Evolutionary conservation across 2,329 filamentous ascomycete species (phyloP).

Genomic region (Didymella keratinophila): DNA sequence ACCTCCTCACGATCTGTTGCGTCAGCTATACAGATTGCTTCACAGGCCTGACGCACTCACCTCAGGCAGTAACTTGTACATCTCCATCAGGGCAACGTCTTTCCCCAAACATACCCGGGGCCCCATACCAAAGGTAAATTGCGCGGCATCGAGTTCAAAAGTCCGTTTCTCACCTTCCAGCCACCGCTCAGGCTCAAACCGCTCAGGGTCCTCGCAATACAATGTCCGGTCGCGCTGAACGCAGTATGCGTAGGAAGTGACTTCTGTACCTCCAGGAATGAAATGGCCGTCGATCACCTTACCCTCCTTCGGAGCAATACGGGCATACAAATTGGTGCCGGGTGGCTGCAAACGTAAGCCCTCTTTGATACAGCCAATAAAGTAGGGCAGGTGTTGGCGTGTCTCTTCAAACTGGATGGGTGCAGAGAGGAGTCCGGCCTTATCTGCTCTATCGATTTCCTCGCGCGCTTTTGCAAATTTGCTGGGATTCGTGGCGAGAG

Average conservation of each 20-base stretch:
- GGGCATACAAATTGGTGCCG: conserved; percentile 61
- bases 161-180: conserved; percentile 36
- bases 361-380: conserved; percentile 61
- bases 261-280: conserved; percentile 54
- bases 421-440: conserved; percentile 28
- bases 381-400: conserved; percentile 54
- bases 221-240: conserved; percentile 29
- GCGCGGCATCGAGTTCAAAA: conserved; percentile 38
- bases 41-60: conserved; percentile 24
- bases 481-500: conserved; percentile 29
- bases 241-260: conserved; percentile 57
- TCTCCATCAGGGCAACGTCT: conserved; percentile 43
- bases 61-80: conserved; percentile 46
- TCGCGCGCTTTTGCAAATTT: conserved; percentile 28
- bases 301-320: conserved; percentile 45
- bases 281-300: conserved; percentile 52
- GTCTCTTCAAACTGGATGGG: conserved; percentile 44
- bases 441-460: conserved; percentile 37
- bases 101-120: conserved; percentile 43
- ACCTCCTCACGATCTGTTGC: conserved; percentile 34
- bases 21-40: neutral
- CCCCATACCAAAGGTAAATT: conserved; percentile 44
- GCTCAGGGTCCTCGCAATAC: conserved; percentile 52
- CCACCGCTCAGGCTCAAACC: conserved; percentile 55
- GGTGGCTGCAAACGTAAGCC: conserved; percentile 60